These are phyloP conservation scores for Cadophora sp. DNA, from an alignment of 2,329 filamentous ascomycete genomes.

Conservation along the genomic window DNA sequence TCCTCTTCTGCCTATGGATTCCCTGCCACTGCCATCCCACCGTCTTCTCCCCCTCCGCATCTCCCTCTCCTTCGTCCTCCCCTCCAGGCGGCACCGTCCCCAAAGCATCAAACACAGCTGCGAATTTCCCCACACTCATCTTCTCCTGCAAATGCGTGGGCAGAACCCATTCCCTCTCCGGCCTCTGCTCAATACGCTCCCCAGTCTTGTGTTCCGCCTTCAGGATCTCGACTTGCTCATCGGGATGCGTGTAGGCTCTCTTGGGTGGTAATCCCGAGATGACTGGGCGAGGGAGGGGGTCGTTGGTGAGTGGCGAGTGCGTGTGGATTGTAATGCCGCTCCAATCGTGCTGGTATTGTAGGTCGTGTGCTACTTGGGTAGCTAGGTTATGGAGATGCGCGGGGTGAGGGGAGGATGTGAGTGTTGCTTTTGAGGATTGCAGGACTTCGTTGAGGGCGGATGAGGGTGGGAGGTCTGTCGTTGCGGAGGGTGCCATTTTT, in stretches of 20 bases:
- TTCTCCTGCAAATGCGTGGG: conserved; percentile 76
- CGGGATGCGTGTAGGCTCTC: conserved; percentile 79
- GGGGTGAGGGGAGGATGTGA: conserved; percentile 35
- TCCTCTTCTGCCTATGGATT: conserved; percentile 64
- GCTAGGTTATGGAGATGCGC: conserved; percentile 57
- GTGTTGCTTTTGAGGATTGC: conserved; percentile 34
- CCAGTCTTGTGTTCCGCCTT: conserved; percentile 61
- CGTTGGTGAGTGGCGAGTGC: conserved; percentile 49
- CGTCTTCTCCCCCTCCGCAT: conserved; percentile 36
- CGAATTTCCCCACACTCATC: conserved; percentile 71
- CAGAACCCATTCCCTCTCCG: conserved; percentile 78
- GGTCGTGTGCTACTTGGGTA: conserved; percentile 70
- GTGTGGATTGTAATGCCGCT: conserved; percentile 62
- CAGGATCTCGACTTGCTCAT: conserved; percentile 79
- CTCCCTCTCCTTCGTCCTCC: conserved; percentile 33
- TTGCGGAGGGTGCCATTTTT: conserved; percentile 24
- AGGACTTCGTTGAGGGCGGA: conserved; percentile 41
- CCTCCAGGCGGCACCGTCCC: conserved; percentile 51
- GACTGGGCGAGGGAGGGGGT: conserved; percentile 63
- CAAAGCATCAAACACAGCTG: conserved; percentile 72
- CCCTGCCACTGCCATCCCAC: conserved; percentile 53
- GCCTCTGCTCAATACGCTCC: conserved; percentile 54
- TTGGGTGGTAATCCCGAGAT: conserved; percentile 76
- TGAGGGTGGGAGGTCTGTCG: conserved; percentile 25
- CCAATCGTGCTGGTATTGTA: conserved; percentile 81